A percentile compares a stretch with the other conserved stretches of the same genome.
phyloP scores from a whole-genome alignment of 1,139 yeast species.

The Geotrichum citri-aurantii region DNA sequence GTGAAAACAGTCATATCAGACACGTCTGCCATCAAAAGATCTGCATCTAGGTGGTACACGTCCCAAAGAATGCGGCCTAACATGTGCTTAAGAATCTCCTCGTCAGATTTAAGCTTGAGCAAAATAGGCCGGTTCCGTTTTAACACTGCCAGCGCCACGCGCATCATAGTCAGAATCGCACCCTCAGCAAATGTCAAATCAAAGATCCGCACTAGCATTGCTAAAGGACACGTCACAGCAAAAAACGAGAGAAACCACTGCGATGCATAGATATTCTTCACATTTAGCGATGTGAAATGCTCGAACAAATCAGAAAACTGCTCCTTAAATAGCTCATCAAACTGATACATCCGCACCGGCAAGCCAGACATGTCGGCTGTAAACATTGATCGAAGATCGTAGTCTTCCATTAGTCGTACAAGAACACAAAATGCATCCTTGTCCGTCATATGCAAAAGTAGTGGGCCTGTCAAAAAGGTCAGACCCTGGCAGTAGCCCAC shows the following conservation, averaged over 20 bases:
- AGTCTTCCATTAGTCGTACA: conserved; percentile 58
- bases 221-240: conserved; percentile 56
- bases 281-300: conserved; percentile 42
- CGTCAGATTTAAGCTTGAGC: conserved; percentile 51
- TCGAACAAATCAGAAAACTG: conserved; percentile 42
- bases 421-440: conserved; percentile 51
- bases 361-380: conserved; percentile 54
- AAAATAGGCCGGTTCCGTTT: conserved; percentile 49
- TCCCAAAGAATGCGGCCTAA: conserved; percentile 51
- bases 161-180: conserved; percentile 58
- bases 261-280: conserved; percentile 35
- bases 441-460: conserved; percentile 49
- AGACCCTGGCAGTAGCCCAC: conserved; percentile 71
- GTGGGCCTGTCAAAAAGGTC: conserved; percentile 61
- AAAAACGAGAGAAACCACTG: conserved; percentile 68
- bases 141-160: conserved; percentile 53
- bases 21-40: conserved; percentile 47
- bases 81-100: conserved; percentile 55
- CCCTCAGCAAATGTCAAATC: conserved; percentile 58
- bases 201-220: conserved; percentile 48
- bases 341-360: conserved; percentile 50
- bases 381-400: conserved; percentile 55
- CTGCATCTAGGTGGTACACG: conserved; percentile 42
- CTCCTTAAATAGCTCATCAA: conserved; percentile 41
- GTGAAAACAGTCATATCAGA: conserved; percentile 32